phyloP scores from a whole-genome alignment of 352 stramenopile species.

The Globisporangium cylindrosporum region DNA sequence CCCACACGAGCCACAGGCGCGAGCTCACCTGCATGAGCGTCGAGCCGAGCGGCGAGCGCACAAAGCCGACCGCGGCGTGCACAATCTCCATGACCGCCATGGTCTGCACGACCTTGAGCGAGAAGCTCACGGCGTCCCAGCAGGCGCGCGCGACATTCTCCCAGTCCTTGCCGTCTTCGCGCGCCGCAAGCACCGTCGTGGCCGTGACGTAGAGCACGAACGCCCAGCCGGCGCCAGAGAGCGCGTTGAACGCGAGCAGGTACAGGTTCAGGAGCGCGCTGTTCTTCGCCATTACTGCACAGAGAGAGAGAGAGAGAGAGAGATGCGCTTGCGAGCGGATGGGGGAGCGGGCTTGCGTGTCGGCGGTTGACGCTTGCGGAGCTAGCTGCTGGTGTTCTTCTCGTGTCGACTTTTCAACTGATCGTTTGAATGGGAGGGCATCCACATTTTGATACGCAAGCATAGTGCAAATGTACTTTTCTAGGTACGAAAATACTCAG shows the following conservation, averaged over 20 bases:
- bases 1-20: constrained; percentile 92
- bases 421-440: not conserved
- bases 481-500: not conserved
- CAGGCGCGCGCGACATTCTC: constrained; percentile 39
- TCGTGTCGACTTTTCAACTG: constrained; percentile 8
- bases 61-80: constrained; percentile 93
- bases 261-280: constrained; percentile 61
- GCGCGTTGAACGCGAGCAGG: constrained; percentile 69
- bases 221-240: constrained; percentile 65
- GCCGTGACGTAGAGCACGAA: constrained; percentile 70
- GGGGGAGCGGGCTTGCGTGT: constrained; percentile 13
- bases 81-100: constrained; percentile 95
- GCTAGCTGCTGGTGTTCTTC: not conserved
- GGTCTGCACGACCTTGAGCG: constrained; percentile 90
- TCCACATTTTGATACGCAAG: constrained; percentile 1
- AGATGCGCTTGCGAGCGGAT: not conserved
- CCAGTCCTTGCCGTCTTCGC: constrained; percentile 52
- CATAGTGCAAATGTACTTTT: not conserved
- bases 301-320: not conserved
- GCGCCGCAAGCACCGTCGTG: constrained; percentile 38
- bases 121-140: constrained; percentile 54
- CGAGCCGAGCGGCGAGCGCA: constrained; percentile 94
- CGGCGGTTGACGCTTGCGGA: constrained; percentile 9
- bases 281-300: constrained; percentile 72
- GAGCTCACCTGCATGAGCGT: constrained; percentile 92